A percentile compares a stretch with the other conserved stretches of the same genome.
phyloP scores from a whole-genome alignment of 202 grass and related monocot species.

The Setaria viridis region DNA sequence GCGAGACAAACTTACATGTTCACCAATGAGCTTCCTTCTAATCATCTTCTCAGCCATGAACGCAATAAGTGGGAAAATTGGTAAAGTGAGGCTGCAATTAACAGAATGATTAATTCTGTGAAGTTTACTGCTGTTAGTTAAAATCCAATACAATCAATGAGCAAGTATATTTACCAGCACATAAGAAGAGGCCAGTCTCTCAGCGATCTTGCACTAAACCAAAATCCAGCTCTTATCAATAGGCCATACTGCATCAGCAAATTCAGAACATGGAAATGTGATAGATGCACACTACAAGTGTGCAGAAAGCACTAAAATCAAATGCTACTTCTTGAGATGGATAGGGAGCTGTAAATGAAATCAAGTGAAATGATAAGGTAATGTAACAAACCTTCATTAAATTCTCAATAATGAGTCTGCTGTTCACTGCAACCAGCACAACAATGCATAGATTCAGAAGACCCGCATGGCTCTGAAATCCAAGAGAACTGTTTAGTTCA shows the following conservation, averaged over 20 bases:
- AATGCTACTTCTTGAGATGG: constrained; percentile 19
- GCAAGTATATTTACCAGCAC: constrained; percentile 79
- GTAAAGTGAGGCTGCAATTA: constrained; percentile 82
- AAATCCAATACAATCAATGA: constrained; percentile 34
- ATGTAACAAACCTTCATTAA: constrained; percentile 87
- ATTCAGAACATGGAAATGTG: constrained; percentile 39
- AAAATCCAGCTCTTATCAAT: constrained; percentile 98
- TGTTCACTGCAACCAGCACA: constrained; percentile 92
- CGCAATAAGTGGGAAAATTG: constrained; percentile 75
- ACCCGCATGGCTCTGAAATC: constrained; percentile 95
- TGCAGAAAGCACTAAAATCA: neutral
- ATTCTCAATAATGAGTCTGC: constrained; percentile 98
- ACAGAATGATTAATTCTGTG: constrained; percentile 44
- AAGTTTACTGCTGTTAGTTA: constrained; percentile 14
- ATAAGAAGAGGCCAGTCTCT: constrained; percentile 95
- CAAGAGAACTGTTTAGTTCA: constrained; percentile 27
- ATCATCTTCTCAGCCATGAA: constrained; percentile 75
- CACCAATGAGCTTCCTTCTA: constrained; percentile 61
- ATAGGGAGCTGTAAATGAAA: constrained; percentile 22
- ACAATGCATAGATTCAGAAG: constrained; percentile 99
- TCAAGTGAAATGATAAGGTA: neutral
- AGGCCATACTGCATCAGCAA: constrained; percentile 80
- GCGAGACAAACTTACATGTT: constrained; percentile 69
- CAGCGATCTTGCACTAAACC: constrained; percentile 90
- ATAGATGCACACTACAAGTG: constrained; percentile 10